Conservation (phyloP, 2,329 filamentous ascomycete species). For the Bipolaris oryzae region DNA sequence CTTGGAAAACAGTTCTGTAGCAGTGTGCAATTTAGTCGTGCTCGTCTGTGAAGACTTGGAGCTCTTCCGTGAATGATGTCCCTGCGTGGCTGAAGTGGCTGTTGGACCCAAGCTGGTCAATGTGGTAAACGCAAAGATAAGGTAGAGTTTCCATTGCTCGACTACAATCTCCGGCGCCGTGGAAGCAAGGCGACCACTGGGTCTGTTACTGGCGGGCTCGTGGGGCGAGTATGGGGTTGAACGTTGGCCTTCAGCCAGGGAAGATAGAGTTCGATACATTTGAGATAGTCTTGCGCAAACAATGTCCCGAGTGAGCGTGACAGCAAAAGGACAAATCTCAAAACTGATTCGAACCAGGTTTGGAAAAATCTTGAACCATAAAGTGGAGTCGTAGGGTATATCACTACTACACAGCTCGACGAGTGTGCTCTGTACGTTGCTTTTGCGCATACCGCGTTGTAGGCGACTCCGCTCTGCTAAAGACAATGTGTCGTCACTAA, state of each 20-base stretch:
- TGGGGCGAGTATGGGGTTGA: constrained; percentile 61
- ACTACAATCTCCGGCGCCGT: constrained; percentile 85
- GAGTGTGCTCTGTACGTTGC: constrained; percentile 81
- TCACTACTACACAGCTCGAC: constrained; percentile 96
- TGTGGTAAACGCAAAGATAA: constrained; percentile 96
- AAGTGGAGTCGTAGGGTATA: constrained; percentile 87
- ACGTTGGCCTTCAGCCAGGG: constrained; percentile 72
- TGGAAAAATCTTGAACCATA: constrained; percentile 98
- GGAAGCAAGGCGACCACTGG: constrained; percentile 63
- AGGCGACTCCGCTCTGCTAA: constrained; percentile 91
- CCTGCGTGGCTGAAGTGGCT: constrained; percentile 63
- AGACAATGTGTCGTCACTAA: constrained; percentile 89
- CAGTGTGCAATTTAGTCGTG: constrained; percentile 83
- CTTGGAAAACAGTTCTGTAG: constrained; percentile 86
- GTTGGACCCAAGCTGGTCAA: constrained; percentile 75
- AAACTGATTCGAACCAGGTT: constrained; percentile 91
- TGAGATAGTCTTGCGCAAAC: constrained; percentile 91
- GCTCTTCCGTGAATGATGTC: constrained; percentile 79
- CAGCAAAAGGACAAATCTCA: constrained; percentile 87
- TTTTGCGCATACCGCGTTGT: constrained; percentile 86
- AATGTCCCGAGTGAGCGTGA: constrained; percentile 87
- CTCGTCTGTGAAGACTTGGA: constrained; percentile 72
- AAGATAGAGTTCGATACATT: constrained; percentile 85
- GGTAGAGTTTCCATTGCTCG: constrained; percentile 97
- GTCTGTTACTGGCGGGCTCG: constrained; percentile 61